Evolutionary conservation across 768 basidiomycete species (phyloP), one percentile per base, ranked within the genome.

Genomic region (Amanita rimosa): DNA sequence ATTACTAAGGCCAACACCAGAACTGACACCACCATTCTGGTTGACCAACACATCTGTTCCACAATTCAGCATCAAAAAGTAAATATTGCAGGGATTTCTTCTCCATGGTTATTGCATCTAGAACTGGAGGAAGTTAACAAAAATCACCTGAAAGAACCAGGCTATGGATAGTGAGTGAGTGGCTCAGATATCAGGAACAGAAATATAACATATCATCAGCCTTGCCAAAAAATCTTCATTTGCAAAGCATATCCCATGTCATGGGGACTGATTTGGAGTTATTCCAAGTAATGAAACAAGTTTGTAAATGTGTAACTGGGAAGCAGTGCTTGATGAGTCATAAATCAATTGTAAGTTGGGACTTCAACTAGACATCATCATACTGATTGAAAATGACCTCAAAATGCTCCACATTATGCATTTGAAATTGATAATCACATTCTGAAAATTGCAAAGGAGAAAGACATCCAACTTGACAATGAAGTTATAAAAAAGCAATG

Each of bases 381-480:
- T n/a, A 3, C 36, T n/a, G 29, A 26, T 14, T 22, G 21, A 31
- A 69, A 67, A 70, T 54, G 66, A n/a, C n/a, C 67, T 4, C 66
- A 67, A 6, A 66, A 67, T 48, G 68, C 69, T 50, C 65, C 60
- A 13, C 67, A 69, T 50, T 61, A 60, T 26, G 55, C 61, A 1
- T 31, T 67, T 11, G 59, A 60, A 55, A 60, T 67, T 7, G 66
- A 63, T 33, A 43, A 56, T 4, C 57, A 52, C 10, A 57, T 70
- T 16, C 44, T 62, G 3, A 57, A 57, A 1, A 46, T 65, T n/a
- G 59, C 64, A 1, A 27, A 56, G 13, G 37, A 57, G 43, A 51
- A 57, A 19, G 52, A 46, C 3, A 51, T 56, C 14, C 22, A 44
- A 45, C 53, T 62, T 14, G 52, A 55, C 16, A 39, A 48, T 3